phyloP scores from a whole-genome alignment of 768 basidiomycete species.

The Naganishia randhawae region DNA sequence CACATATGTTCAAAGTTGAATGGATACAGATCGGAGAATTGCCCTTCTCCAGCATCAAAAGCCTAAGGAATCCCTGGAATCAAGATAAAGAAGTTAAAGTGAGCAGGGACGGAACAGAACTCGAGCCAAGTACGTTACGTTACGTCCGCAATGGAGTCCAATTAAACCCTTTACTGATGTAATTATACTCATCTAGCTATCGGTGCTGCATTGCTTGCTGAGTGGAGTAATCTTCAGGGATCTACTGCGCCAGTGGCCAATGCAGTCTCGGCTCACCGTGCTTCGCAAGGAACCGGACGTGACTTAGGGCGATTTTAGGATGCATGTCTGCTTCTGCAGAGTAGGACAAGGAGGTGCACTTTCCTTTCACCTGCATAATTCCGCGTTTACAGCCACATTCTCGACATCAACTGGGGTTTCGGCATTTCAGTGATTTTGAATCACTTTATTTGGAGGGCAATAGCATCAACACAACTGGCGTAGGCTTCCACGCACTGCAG shows the following conservation, averaged over 20 bases:
- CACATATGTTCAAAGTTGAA: slow-evolving; percentile 69
- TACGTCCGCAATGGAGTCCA: not conserved
- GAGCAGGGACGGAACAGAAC: slow-evolving; percentile 75
- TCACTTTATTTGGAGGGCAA: not conserved
- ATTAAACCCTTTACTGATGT: not conserved
- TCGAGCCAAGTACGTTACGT: slow-evolving; percentile 67
- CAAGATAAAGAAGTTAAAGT: slow-evolving; percentile 59
- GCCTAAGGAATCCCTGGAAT: slow-evolving; percentile 90
- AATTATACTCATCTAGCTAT: not conserved
- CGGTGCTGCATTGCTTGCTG: slow-evolving; percentile 19
- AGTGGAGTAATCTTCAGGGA: slow-evolving; percentile 14
- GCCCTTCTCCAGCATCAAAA: slow-evolving; percentile 70
- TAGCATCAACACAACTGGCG: not conserved
- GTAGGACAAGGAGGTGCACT: not conserved
- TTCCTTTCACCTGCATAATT: not conserved
- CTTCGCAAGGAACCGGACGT: not conserved
- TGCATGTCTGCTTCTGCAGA: not conserved
- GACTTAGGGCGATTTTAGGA: not conserved
- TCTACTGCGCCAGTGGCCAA: not conserved
- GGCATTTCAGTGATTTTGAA: not conserved
- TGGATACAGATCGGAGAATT: slow-evolving; percentile 72
- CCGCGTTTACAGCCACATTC: not conserved
- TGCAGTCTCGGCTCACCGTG: not conserved
- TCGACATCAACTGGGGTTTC: not conserved
- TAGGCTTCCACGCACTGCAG: not conserved